Conservation (phyloP, 345 rosid species). For the Crucihimalaya himalaica region DNA sequence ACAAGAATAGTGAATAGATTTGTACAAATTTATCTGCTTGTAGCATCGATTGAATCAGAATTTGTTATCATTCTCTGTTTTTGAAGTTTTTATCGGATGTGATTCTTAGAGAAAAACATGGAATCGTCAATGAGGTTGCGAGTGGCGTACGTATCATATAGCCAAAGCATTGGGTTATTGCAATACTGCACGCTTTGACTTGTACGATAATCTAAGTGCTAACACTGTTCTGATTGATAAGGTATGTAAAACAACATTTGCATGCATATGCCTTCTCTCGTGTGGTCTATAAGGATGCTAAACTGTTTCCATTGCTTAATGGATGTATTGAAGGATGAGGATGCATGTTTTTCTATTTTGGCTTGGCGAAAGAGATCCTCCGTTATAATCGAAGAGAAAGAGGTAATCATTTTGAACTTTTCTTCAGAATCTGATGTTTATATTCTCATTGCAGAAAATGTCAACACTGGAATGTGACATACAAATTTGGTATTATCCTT, state of each 20-base stretch:
- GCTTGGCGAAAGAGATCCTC: constrained; percentile 69
- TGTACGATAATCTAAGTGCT: constrained; percentile 79
- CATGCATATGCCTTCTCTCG: neutral
- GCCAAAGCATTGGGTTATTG: constrained; percentile 84
- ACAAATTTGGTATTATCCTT: constrained; percentile 71
- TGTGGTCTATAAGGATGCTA: neutral
- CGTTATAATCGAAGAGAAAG: constrained; percentile 41
- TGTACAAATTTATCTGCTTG: neutral
- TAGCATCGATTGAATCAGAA: neutral
- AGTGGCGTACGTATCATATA: constrained; percentile 67
- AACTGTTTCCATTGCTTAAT: neutral
- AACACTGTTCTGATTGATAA: constrained; percentile 82
- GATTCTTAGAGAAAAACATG: constrained; percentile 59
- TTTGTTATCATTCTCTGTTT: constrained; percentile 1
- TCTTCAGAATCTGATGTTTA: constrained; percentile 3
- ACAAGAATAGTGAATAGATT: neutral
- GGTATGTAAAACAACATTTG: constrained; percentile 38
- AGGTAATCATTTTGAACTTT: constrained; percentile 44
- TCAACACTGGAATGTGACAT: constrained; percentile 69
- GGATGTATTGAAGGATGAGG: constrained; percentile 57
- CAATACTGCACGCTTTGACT: constrained; percentile 54
- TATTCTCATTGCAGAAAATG: constrained; percentile 53
- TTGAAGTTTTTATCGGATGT: constrained; percentile 11
- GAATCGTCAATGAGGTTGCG: constrained; percentile 81
- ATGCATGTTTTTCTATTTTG: constrained; percentile 88